A percentile compares a stretch with the other conserved stretches of the same genome.
Conservation (phyloP, 2,329 filamentous ascomycete species). For the Trichoderma brevicompactum region DNA sequence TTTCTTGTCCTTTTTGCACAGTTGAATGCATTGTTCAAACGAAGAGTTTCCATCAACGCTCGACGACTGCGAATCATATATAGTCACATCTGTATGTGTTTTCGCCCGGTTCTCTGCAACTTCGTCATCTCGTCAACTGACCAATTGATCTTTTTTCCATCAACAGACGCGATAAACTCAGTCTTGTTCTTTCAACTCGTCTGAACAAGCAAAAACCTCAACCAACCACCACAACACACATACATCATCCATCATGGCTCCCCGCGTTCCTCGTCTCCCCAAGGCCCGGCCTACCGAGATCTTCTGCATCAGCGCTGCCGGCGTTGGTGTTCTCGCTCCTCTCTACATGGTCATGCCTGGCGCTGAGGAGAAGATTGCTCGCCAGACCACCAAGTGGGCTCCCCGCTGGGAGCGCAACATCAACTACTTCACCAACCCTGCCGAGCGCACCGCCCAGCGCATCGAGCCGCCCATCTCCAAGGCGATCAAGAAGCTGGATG, state of each 20-base stretch:
- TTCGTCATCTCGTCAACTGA: too few relatives aligned
- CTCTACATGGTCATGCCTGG: slow-evolving; percentile 63
- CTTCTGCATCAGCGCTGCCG: slow-evolving; percentile 58
- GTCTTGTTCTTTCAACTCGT: background rate
- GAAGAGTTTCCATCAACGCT: background rate
- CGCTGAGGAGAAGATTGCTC: slow-evolving; percentile 57
- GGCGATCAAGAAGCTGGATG: slow-evolving; percentile 52
- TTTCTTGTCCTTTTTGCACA: background rate
- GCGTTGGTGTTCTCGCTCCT: slow-evolving; percentile 58
- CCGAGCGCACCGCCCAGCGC: slow-evolving; percentile 52
- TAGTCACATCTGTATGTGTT: background rate
- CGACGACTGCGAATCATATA: background rate
- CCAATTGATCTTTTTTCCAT: too few relatives aligned
- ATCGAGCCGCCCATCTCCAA: slow-evolving; percentile 54
- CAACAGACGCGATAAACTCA: too few relatives aligned
- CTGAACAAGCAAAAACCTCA: background rate
- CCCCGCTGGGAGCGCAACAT: slow-evolving; percentile 64
- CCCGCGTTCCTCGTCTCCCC: slow-evolving; percentile 53
- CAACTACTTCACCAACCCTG: slow-evolving; percentile 55
- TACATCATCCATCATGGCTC: slow-evolving; percentile 50
- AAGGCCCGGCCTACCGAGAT: slow-evolving; percentile 54
- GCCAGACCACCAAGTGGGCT: slow-evolving; percentile 61
- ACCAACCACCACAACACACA: background rate
- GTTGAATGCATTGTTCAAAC: background rate
- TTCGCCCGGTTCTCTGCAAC: background rate